Base-by-base conservation (phyloP, 1,139 yeast species). In the Candida glucosophila region DNA sequence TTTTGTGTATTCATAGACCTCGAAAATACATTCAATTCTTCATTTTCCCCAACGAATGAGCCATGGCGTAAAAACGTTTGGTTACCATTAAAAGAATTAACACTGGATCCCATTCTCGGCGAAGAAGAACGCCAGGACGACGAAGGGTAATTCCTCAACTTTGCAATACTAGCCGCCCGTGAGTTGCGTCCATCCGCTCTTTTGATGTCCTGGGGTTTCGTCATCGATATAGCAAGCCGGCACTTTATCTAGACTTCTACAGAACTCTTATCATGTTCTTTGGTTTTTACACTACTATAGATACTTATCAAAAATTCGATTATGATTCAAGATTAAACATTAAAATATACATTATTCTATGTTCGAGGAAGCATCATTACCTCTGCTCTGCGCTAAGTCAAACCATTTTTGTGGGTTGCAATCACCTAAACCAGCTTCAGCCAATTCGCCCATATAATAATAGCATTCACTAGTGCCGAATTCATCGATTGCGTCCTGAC, bases 401-500 rank as follows among this genome's bases (percentile, higher is more conserved):
- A 32, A 50, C 49, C 53, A 53, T 10, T 28, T 33, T 17, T 31
- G 32, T 1, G 58, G 43, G 19, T 47, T 43, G n/a, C 43, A 55
- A 27, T 73, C 68, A 6, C 92, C 92, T 25, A 82, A 64, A 1
- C 96, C 97, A 35, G 69, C 71, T 50, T 83, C 94, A 31, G 74
- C 73, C 44, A 80, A 79, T 43, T 77, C 71, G 1, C 95, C 98
- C 52, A 88, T 65, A 28, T 86, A 85, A 46, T 68, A 85, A 43
- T 78, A 85, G 4, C 95, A 94, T 43, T 85, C 85, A 2, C 80
- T 72, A 19, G 79, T 62, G 11, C 83, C 83, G 23, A 44, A 50
- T 43, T 78, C 81, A 37, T 78, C 80, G 2, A 92, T 77, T 1
- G 95, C 88, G 34, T 82, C 68, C 28, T 83, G 73, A 19, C 95